Conservation (phyloP, 495 filamentous ascomycete species). For the Aspergillus coremiiformis region DNA sequence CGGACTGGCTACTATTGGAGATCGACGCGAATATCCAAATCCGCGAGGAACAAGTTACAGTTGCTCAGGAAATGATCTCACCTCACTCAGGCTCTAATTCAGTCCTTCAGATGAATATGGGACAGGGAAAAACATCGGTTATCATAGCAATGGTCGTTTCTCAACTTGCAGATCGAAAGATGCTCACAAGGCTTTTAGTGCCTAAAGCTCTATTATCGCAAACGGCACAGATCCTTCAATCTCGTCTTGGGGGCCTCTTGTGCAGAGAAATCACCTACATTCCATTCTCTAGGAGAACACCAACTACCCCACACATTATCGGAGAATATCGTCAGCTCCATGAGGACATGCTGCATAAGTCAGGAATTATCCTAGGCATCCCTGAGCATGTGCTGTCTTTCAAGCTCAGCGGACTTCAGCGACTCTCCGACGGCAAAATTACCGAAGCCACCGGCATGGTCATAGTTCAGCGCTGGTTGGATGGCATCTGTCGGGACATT, state of each 20-base stretch:
- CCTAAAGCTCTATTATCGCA: slow-evolving; percentile 54
- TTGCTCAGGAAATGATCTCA: slow-evolving; percentile 50
- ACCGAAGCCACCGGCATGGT: slow-evolving; percentile 14
- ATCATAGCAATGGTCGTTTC: slow-evolving; percentile 59
- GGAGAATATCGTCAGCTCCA: slow-evolving; percentile 24
- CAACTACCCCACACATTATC: slow-evolving; percentile 3
- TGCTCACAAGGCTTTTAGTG: slow-evolving; percentile 53
- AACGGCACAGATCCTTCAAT: slow-evolving; percentile 50
- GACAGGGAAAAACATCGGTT: slow-evolving; percentile 64
- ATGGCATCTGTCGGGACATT: slow-evolving; percentile 43
- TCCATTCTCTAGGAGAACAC: slow-evolving; percentile 52
- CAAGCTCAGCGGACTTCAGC: slow-evolving; percentile 56
- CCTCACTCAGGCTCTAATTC: slow-evolving; percentile 40
- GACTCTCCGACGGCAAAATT: slow-evolving; percentile 17
- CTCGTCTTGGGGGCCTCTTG: slow-evolving; percentile 52
- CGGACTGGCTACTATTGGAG: slow-evolving; percentile 57
- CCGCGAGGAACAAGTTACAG: slow-evolving; percentile 50
- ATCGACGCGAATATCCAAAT: slow-evolving; percentile 58
- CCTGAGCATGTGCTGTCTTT: slow-evolving; percentile 68
- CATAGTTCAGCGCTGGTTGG: slow-evolving; percentile 33
- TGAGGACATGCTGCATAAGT: slow-evolving; percentile 34
- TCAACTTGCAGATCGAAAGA: slow-evolving; percentile 44
- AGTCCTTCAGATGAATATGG: slow-evolving; percentile 69
- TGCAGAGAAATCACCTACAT: slow-evolving; percentile 51
- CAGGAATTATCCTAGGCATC: slow-evolving; percentile 52